phyloP scores from a whole-genome alignment of 768 basidiomycete species.

The Cystobasidium onofrii region DNA sequence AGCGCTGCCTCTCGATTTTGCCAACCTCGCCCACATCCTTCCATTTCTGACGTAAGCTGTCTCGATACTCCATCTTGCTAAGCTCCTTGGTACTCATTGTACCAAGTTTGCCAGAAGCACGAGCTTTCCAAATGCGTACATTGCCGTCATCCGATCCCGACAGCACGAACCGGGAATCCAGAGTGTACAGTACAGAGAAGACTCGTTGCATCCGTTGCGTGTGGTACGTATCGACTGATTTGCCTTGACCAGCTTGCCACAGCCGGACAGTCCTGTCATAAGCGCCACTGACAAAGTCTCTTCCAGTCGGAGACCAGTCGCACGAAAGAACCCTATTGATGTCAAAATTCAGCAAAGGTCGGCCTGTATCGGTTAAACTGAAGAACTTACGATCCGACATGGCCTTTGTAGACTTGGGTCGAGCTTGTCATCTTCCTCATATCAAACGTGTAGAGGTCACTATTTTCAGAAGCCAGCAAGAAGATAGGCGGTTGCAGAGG shows the following conservation, averaged over 20 bases:
- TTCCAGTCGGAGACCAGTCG: conserved; percentile 94
- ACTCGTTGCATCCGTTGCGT: conserved; percentile 99
- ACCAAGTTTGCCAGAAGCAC: conserved; percentile 83
- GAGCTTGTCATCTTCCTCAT: conserved; percentile 72
- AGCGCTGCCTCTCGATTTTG: conserved; percentile 67
- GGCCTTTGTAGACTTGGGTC: conserved; percentile 90
- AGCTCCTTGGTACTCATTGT: conserved; percentile 81
- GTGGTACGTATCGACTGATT: conserved; percentile 81
- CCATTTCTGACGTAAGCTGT: conserved; percentile 80
- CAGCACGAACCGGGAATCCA: conserved; percentile 60
- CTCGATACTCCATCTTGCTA: conserved; percentile 84
- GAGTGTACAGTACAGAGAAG: conserved; percentile 75
- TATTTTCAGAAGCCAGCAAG: conserved; percentile 94
- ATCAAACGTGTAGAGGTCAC: conserved; percentile 97
- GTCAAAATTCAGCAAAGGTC: not conserved
- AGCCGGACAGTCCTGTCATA: conserved; percentile 92
- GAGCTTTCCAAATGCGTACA: conserved; percentile 49
- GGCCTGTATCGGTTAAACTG: not conserved
- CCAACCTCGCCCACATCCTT: conserved; percentile 71
- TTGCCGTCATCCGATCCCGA: conserved; percentile 42
- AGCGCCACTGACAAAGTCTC: conserved; percentile 89
- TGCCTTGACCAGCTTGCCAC: conserved; percentile 80
- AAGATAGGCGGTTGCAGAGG: conserved; percentile 87
- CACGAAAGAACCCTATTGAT: conserved; percentile 81
- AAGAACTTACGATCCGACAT: conserved; percentile 54